Conservation (phyloP, 2,329 filamentous ascomycete genomes). For the Xylariaceae sp. region DNA sequence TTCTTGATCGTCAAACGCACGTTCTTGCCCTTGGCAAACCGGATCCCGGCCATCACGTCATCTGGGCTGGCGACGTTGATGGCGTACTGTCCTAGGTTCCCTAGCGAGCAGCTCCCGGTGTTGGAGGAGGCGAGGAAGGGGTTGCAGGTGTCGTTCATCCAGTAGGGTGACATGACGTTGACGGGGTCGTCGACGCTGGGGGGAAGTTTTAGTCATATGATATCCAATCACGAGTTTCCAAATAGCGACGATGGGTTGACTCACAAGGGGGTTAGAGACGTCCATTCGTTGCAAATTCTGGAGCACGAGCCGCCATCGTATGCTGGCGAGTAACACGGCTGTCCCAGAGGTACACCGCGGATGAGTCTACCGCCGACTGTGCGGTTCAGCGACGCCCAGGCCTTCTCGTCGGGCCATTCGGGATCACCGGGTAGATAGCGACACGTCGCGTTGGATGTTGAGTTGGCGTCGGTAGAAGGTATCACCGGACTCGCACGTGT, state of each 20-base stretch:
- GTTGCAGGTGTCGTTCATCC: slow-evolving; percentile 18
- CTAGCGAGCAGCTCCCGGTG: slow-evolving; percentile 6
- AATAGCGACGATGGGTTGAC: not conserved
- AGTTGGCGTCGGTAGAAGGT: not conserved
- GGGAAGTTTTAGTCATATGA: not conserved
- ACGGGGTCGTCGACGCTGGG: slow-evolving; percentile 5
- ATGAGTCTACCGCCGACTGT: slow-evolving; percentile 2
- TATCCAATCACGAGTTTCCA: not conserved
- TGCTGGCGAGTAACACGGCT: not conserved
- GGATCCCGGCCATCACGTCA: slow-evolving; percentile 7
- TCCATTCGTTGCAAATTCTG: slow-evolving; percentile 1
- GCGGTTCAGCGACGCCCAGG: not conserved
- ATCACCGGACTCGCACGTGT: not conserved
- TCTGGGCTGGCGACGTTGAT: slow-evolving; percentile 1
- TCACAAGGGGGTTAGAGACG: not conserved
- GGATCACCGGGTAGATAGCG: slow-evolving; percentile 2
- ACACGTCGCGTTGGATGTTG: not conserved
- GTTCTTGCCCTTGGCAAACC: slow-evolving; percentile 15
- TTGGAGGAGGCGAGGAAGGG: slow-evolving; percentile 5
- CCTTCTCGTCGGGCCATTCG: not conserved
- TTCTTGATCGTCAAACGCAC: slow-evolving; percentile 19
- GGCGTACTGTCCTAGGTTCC: slow-evolving; percentile 12
- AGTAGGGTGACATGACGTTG: slow-evolving; percentile 17
- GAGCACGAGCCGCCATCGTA: not conserved
- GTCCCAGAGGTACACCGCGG: not conserved